Percentiles rank a stretch among this genome's conserved stretches.
Evolutionary conservation across 148 eudicot species (phyloP).

Genomic region (Cornus kousa): DNA sequence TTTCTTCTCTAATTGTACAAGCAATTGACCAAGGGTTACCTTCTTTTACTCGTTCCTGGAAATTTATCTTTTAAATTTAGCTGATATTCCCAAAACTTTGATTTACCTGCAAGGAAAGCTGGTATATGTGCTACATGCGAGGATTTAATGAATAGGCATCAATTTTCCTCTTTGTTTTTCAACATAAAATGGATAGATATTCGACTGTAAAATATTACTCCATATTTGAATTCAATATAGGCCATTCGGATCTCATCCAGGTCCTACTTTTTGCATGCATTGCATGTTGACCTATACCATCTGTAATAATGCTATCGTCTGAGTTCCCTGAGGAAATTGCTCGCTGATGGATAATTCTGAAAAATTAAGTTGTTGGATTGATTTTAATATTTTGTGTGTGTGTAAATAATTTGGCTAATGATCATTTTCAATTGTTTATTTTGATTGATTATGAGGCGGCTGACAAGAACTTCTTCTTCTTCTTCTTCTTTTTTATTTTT

Average conservation of each 20-base stretch:
- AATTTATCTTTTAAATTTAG: background rate
- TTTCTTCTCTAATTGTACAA: background rate
- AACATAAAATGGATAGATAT: background rate
- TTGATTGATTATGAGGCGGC: background rate
- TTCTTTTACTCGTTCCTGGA: conserved; percentile 1
- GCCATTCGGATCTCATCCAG: background rate
- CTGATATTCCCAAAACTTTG: background rate
- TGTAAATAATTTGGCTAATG: too few species aligned
- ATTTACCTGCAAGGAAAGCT: background rate
- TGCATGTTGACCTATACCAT: background rate
- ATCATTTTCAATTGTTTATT: background rate
- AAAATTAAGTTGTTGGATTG: too few species aligned
- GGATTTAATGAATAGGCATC: background rate
- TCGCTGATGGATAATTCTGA: too few species aligned
- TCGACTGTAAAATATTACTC: background rate
- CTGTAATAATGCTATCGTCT: background rate
- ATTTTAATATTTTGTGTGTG: too few species aligned
- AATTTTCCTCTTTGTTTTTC: background rate
- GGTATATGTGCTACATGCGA: background rate
- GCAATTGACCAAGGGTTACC: background rate
- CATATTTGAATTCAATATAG: background rate
- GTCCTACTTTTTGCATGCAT: background rate
- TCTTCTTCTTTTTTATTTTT: too few species aligned
- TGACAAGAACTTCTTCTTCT: background rate
- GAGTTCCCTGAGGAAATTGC: too few species aligned